These are phyloP conservation scores for Colletotrichum gloeosporioides DNA, from an alignment of 2,329 filamentous ascomycete genomes.

Conservation along the genomic window DNA sequence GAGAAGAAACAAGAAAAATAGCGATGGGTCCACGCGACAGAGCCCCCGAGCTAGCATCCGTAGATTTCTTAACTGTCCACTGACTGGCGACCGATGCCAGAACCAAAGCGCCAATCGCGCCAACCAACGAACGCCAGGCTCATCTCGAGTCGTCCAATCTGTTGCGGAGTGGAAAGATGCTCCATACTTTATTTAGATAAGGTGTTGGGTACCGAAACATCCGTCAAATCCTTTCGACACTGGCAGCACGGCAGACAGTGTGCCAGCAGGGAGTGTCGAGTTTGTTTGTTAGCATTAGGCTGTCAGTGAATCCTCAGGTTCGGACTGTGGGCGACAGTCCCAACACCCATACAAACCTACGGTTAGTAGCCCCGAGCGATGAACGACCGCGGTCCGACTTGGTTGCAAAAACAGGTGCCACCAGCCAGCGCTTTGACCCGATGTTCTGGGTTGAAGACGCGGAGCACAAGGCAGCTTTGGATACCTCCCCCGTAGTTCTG, in stretches of 20 bases:
- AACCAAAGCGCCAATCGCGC: not conserved
- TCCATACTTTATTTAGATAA: not conserved
- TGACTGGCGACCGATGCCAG: not conserved
- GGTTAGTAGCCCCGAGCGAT: not conserved
- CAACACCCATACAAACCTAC: too few species aligned
- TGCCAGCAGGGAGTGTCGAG: not conserved
- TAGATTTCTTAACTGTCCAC: not conserved
- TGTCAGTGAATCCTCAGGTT: not conserved
- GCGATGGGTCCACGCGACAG: not conserved
- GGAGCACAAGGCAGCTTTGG: conserved; percentile 3
- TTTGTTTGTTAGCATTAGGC: not conserved
- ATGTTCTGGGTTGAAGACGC: not conserved
- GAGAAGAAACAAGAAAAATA: not conserved
- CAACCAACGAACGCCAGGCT: not conserved
- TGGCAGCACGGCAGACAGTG: not conserved
- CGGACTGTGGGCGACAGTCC: not conserved
- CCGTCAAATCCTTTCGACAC: not conserved
- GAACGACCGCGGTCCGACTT: not conserved
- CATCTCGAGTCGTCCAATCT: not conserved
- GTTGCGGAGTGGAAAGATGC: not conserved
- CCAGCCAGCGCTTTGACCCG: conserved; percentile 6
- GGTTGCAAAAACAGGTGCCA: not conserved
- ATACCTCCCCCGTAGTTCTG: not conserved
- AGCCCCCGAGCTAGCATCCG: not conserved
- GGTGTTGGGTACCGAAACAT: not conserved